A percentile compares a stretch with the other conserved stretches of the same genome.
Evolutionary conservation across 2,329 filamentous ascomycete genomes (phyloP).

Genomic region (Zymoseptoria passerinii): DNA sequence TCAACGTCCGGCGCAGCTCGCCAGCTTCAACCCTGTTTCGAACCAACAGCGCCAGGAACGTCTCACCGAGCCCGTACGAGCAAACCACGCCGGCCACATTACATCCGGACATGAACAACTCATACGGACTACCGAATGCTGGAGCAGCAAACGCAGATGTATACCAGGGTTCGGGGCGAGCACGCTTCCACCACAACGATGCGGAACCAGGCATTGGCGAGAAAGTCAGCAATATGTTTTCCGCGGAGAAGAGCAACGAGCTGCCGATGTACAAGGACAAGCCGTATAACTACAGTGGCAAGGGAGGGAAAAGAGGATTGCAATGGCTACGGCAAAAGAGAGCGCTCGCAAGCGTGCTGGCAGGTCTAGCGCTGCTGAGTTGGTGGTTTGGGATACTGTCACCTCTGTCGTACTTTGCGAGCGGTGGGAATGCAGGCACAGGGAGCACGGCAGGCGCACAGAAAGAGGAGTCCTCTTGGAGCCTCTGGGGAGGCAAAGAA

Average conservation of each 20-base stretch:
- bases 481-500: conserved; percentile 48
- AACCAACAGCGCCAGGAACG: conserved; percentile 3
- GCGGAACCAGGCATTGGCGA: conserved; percentile 42
- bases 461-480: conserved; percentile 20
- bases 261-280: conserved; percentile 99
- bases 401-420: conserved; percentile 21
- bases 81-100: neutral
- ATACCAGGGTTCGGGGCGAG: conserved; percentile 13
- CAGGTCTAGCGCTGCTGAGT: conserved; percentile 48
- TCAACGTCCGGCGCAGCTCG: conserved; percentile 33
- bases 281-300: conserved; percentile 64
- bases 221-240: conserved; percentile 58
- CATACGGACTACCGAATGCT: conserved; percentile 16
- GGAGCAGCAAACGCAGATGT: conserved; percentile 7
- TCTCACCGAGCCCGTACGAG: neutral
- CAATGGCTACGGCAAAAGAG: conserved; percentile 49
- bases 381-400: conserved; percentile 63
- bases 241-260: conserved; percentile 45
- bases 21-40: conserved; percentile 18
- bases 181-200: conserved; percentile 14
- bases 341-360: conserved; percentile 46
- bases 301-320: conserved; percentile 40
- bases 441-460: conserved; percentile 20
- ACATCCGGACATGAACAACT: conserved; percentile 11
- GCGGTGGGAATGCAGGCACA: conserved; percentile 2